These are phyloP conservation scores for Tilletia setariae DNA, from an alignment of 1,284 basidiomycete species.

Conservation along the genomic window DNA sequence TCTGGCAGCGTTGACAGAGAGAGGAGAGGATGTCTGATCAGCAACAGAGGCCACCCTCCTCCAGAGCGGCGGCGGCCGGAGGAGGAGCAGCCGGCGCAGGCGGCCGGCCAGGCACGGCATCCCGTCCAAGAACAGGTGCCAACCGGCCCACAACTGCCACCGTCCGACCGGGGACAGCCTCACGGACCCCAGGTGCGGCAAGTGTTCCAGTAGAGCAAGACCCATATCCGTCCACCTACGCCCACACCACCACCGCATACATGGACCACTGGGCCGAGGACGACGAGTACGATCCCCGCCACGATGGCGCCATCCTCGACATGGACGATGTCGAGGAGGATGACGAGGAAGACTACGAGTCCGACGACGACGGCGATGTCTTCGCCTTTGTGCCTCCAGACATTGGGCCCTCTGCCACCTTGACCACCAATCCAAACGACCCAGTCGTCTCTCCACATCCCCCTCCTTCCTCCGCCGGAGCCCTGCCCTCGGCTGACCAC, in stretches of 20 bases:
- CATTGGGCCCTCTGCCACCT: slow-evolving; percentile 13
- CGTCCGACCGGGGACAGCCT: background rate
- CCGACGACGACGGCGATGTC: slow-evolving; percentile 47
- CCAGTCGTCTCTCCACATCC: background rate
- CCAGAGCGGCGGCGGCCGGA: background rate
- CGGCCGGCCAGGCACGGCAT: background rate
- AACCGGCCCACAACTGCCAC: too few relatives aligned
- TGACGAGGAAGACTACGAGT: slow-evolving; percentile 44
- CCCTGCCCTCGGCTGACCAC: background rate
- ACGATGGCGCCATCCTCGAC: background rate
- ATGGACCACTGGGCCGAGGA: slow-evolving; percentile 11
- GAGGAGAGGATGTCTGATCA: background rate
- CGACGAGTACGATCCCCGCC: background rate
- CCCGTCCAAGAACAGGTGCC: background rate
- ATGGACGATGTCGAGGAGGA: slow-evolving; percentile 29
- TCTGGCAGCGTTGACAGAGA: background rate
- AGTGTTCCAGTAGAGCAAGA: background rate
- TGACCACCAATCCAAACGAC: slow-evolving; percentile 6
- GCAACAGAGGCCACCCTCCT: slow-evolving; percentile 1
- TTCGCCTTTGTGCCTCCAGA: slow-evolving; percentile 50
- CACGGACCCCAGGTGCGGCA: background rate
- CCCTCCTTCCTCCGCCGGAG: background rate
- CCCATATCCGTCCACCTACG: background rate
- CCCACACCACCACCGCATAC: background rate
- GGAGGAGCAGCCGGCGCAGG: too few relatives aligned